Evolutionary conservation across 352 stramenopile genomes (phyloP).

Genomic region (Thalassiosira sp.): DNA sequence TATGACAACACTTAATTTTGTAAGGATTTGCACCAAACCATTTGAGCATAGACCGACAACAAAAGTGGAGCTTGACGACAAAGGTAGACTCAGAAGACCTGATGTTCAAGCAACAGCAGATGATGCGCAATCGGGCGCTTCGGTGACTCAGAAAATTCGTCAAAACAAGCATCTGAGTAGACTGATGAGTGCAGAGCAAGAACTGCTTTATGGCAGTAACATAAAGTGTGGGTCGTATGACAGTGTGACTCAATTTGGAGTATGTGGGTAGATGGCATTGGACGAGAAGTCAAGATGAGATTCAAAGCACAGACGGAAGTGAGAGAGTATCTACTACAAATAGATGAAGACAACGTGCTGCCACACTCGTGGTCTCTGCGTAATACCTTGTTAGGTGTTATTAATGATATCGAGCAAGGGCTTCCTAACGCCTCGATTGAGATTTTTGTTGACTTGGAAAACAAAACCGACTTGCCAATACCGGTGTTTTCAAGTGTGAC

Average conservation of each 20-base stretch:
- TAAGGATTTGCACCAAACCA: constrained; percentile 2
- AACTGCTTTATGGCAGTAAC: no score
- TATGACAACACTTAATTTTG: background rate
- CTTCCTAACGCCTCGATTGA: no score
- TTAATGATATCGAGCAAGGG: constrained; percentile 11
- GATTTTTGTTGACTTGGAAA: background rate
- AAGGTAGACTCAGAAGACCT: no score
- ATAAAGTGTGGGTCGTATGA: no score
- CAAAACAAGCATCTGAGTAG: no score
- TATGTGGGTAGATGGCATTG: constrained; percentile 33
- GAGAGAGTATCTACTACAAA: no score
- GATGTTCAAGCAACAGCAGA: no score
- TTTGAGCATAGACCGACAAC: constrained; percentile 8
- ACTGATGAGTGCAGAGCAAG: no score
- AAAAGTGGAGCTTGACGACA: background rate
- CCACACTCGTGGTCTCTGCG: background rate
- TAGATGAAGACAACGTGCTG: no score
- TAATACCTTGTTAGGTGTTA: constrained; percentile 2
- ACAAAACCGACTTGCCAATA: constrained; percentile 22
- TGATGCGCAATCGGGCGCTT: no score
- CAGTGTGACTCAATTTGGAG: no score
- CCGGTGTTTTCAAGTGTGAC: constrained; percentile 40
- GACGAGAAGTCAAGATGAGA: background rate
- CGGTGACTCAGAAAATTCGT: no score
- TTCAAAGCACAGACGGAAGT: background rate